These are phyloP conservation scores for Beta corolliflora DNA, from an alignment of 179 eudicot genomes.

Conservation along the genomic window DNA sequence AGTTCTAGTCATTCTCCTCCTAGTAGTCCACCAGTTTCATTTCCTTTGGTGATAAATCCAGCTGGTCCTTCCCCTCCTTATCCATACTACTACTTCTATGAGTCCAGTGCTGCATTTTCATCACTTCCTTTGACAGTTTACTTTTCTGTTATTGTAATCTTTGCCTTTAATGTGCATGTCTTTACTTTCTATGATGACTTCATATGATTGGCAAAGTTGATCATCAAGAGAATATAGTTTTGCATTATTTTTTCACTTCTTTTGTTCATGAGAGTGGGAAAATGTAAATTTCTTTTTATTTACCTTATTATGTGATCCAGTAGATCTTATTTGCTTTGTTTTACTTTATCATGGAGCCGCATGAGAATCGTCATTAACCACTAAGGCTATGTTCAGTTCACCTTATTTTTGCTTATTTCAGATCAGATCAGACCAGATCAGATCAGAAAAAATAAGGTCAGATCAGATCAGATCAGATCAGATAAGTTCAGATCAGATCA, in stretches of 20 bases:
- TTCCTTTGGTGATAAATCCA: conserved; percentile 36
- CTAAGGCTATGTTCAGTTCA: too few species aligned
- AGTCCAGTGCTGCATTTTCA: conserved; percentile 41
- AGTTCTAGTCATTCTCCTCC: conserved; percentile 28
- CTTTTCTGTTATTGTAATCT: conserved; percentile 13
- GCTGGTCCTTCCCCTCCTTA: conserved; percentile 38
- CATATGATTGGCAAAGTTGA: neutral
- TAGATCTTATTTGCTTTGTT: neutral
- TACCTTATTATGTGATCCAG: too few species aligned
- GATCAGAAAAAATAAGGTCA: too few species aligned
- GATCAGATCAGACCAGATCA: too few species aligned
- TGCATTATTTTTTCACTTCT: neutral
- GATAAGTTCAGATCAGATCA: too few species aligned
- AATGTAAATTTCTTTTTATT: neutral
- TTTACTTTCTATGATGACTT: conserved; percentile 7
- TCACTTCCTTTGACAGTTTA: conserved; percentile 18
- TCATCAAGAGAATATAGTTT: neutral
- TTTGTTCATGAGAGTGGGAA: neutral
- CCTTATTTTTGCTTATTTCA: too few species aligned
- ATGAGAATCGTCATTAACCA: too few species aligned
- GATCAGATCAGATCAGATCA: too few species aligned
- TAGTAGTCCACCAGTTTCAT: conserved; percentile 32
- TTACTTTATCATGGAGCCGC: neutral
- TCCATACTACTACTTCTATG: conserved; percentile 69
- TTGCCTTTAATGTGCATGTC: conserved; percentile 15